Percentiles rank a stretch among this genome's conserved stretches.
Conservation (phyloP, 306 rosid genomes). For the Cicer judaicum region DNA sequence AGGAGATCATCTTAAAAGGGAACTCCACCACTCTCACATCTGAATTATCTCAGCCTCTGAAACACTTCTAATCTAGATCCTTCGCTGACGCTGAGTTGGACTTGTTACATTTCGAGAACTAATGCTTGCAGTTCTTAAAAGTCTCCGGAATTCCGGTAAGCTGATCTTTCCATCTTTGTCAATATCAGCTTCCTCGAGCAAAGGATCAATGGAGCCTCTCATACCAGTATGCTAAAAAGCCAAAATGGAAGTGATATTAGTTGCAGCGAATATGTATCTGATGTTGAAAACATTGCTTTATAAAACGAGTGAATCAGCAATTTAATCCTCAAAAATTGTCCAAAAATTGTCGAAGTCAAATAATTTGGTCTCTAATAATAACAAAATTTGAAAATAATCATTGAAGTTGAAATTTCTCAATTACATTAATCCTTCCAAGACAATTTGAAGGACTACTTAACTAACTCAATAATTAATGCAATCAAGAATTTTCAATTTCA, state of each 20-base stretch:
- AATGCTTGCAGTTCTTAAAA: slow-evolving; percentile 93
- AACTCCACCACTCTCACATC: slow-evolving; percentile 48
- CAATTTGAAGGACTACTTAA: background rate
- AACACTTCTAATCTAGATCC: slow-evolving; percentile 53
- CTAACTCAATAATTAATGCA: background rate
- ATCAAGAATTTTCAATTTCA: background rate
- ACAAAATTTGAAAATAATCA: background rate
- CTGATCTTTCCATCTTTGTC: slow-evolving; percentile 97
- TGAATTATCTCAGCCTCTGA: slow-evolving; percentile 43
- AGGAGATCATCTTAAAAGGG: slow-evolving; percentile 37
- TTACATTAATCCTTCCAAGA: background rate
- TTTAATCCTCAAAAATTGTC: background rate
- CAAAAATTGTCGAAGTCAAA: background rate
- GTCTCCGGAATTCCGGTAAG: slow-evolving; percentile 84
- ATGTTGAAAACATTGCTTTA: background rate
- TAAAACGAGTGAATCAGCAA: background rate
- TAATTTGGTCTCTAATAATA: background rate
- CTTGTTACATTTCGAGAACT: slow-evolving; percentile 60
- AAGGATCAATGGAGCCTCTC: slow-evolving; percentile 79
- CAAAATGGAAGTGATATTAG: slow-evolving; percentile 35
- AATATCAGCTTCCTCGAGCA: slow-evolving; percentile 96
- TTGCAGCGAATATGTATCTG: slow-evolving; percentile 14
- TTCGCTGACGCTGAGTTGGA: slow-evolving; percentile 49
- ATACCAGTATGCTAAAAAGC: slow-evolving; percentile 83
- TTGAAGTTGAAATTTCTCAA: background rate